A percentile compares a stretch with the other conserved stretches of the same genome.
Conservation (phyloP, 2,329 filamentous ascomycete genomes). For the Pseudophaeomoniella oleicola region DNA sequence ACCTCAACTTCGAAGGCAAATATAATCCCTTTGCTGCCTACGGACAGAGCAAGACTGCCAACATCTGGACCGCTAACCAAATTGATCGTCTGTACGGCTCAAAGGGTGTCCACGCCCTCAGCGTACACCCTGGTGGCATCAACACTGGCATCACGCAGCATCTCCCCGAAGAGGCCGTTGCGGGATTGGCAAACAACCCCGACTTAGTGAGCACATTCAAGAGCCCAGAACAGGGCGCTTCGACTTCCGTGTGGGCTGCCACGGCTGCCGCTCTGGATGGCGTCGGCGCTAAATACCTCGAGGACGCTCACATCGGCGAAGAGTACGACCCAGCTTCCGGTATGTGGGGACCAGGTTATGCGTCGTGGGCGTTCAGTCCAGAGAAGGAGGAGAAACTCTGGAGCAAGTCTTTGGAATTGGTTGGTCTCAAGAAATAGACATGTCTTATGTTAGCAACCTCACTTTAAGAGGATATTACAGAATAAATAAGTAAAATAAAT, state of each 20-base stretch:
- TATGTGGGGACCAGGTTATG: neutral
- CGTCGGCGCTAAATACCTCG: slow-evolving; percentile 14
- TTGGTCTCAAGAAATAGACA: no score
- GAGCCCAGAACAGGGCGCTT: slow-evolving; percentile 12
- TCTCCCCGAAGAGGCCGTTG: slow-evolving; percentile 9
- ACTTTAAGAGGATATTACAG: no score
- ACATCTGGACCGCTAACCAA: slow-evolving; percentile 34
- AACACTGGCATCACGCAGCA: slow-evolving; percentile 17
- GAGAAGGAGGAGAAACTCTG: neutral
- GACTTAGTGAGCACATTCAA: slow-evolving; percentile 6
- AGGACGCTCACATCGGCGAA: slow-evolving; percentile 9
- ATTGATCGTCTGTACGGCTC: slow-evolving; percentile 33
- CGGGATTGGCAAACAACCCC: slow-evolving; percentile 7
- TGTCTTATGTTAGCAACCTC: no score
- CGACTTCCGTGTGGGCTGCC: slow-evolving; percentile 16
- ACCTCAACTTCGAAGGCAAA: slow-evolving; percentile 23
- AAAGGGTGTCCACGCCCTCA: slow-evolving; percentile 26
- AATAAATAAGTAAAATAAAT: no score
- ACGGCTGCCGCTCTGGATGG: slow-evolving; percentile 13
- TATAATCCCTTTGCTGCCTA: slow-evolving; percentile 25
- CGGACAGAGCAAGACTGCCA: slow-evolving; percentile 34
- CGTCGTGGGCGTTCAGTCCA: neutral
- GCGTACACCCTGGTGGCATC: slow-evolving; percentile 33
- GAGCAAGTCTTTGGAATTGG: neutral
- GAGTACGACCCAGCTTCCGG: no score